Percentiles rank a stretch among this genome's conserved stretches.
phyloP scores from a whole-genome alignment of 805 yeast species.

The Sugiyamaella floridensis region DNA sequence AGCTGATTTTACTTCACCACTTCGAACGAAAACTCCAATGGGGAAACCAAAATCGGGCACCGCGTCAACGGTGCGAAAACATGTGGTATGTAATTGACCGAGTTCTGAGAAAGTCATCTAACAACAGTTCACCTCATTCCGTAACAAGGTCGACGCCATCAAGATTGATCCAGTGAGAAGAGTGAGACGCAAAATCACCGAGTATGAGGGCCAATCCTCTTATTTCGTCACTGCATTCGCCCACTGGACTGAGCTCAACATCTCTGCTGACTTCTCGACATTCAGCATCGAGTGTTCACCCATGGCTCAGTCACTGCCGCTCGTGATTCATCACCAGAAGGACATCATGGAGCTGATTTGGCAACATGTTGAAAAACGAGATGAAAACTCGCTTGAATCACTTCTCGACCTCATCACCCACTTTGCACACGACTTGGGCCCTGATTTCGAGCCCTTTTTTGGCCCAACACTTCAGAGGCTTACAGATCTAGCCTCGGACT shows the following conservation, averaged over 20 bases:
- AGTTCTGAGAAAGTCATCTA: not conserved
- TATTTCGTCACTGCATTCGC: slow-evolving; percentile 72
- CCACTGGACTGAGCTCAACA: slow-evolving; percentile 83
- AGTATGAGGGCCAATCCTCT: slow-evolving; percentile 38
- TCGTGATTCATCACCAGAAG: slow-evolving; percentile 63
- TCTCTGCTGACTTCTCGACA: slow-evolving; percentile 62
- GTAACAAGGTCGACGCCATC: slow-evolving; percentile 75
- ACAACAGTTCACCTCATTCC: slow-evolving; percentile 38
- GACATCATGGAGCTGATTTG: slow-evolving; percentile 50
- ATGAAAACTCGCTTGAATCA: slow-evolving; percentile 71
- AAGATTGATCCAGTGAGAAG: slow-evolving; percentile 63
- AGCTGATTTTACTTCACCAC: not conserved
- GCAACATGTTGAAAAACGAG: slow-evolving; percentile 45
- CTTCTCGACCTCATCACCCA: slow-evolving; percentile 73
- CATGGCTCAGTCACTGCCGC: slow-evolving; percentile 66
- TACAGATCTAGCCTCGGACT: slow-evolving; percentile 45
- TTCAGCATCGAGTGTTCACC: slow-evolving; percentile 52
- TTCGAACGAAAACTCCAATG: not conserved
- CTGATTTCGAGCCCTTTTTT: slow-evolving; percentile 77
- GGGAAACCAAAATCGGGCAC: slow-evolving; percentile 12
- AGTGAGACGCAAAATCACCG: slow-evolving; percentile 23
- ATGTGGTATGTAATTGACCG: slow-evolving; percentile 10
- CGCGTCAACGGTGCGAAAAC: slow-evolving; percentile 14
- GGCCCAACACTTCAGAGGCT: slow-evolving; percentile 45
- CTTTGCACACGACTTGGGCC: slow-evolving; percentile 85